Base-by-base conservation (phyloP, 2,329 filamentous ascomycete genomes). In the Arthroderma sp. region DNA sequence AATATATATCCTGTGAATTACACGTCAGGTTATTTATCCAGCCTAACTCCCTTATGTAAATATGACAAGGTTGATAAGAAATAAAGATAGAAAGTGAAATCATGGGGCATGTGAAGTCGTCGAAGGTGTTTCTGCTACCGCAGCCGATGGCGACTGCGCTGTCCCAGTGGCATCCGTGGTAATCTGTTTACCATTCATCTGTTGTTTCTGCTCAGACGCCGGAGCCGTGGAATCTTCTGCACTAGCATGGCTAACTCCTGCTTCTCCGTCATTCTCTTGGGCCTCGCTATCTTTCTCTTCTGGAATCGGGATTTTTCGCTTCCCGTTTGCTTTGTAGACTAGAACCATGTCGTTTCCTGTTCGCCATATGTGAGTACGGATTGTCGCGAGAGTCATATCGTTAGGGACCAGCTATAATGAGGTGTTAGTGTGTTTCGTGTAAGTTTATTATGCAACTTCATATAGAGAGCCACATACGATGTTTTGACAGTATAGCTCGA, bases 401-500 rank as follows among this genome's bases (percentile, higher is more conserved):
- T 85, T 83, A 1, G 86, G 81, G 25, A 97, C 65, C 52, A 64
- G 58, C 72, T 74, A 39, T 52, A 54, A 21, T 44, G n/a, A 49
- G 8, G 47, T 41, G 28, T 59, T 59, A 58, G 31, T 8, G 38
- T 21, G 25, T 35, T 19, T 25, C 2, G 15, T 51, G 2, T 51
- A 15, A n/a, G n/a, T 13, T 17, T 2, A 51, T 3, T 17, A 21
- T 19, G n/a, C n/a, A n/a, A n/a, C n/a, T 33, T 25, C 37, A 51
- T 19, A 19, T 43, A 5, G n/a, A n/a, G 44, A 41, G 74, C 83
- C 68, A n/a, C n/a, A n/a, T 73, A 93, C 90, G 79, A 90, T 87
- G 56, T 91, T 87, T 68, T 96, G 91, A 72, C 93, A 97, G 70
- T 95, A 95, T 54, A 98, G 75, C 69, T 98, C 93, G 33, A 98